Base-by-base conservation (phyloP, 2,329 filamentous ascomycete species). In the Cercospora citrullina region DNA sequence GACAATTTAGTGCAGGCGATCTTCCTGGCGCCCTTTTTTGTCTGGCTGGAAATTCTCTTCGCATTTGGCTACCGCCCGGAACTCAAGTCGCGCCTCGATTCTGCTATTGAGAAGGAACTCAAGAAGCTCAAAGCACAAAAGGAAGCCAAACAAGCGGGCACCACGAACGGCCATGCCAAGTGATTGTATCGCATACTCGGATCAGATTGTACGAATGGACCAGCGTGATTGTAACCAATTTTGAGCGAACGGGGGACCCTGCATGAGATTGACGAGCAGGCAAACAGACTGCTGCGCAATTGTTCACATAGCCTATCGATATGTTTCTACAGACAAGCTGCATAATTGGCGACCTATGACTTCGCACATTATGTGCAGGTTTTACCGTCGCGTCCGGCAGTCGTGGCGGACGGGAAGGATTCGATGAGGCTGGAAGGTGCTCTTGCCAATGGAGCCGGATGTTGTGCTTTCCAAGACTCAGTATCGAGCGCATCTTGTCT, bases 21-120 rank as follows among this genome's bases (percentile, higher is more conserved):
- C 71, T 94, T 98, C 76, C 85, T 98, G 26, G 95, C 95, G 0
- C 95, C 95, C 8, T 90, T 99, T 76, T 99, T 98, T 75, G 94
- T 98, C 67, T 99, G 95, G 92, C 90, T 99, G 75, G 94, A 98
- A 82, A 82, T 96, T 26, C 85, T 99, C 28, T 99, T 99, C 84
- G 89, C 86, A 75, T 87, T 96, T 61, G 95, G 95, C 60, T 99
- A 98, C 81, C 88, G 95, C 68, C 91, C 90, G 1, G 93, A 96
- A 79, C 84, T 99, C 73, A 93, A 94, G 82, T 86, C 87, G 69
- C 88, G 94, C 61, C 87, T 98, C 55, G 88, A 94, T 69, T 89
- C 89, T 78, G 88, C 87, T 42, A 92, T 97, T 3, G 81, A 89
- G 77, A 84, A 87, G 73, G 92, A 97, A 78, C 86, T 97, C 72